Base-by-base conservation (phyloP, 768 basidiomycete genomes). In the Glaciozyma antarctica region DNA sequence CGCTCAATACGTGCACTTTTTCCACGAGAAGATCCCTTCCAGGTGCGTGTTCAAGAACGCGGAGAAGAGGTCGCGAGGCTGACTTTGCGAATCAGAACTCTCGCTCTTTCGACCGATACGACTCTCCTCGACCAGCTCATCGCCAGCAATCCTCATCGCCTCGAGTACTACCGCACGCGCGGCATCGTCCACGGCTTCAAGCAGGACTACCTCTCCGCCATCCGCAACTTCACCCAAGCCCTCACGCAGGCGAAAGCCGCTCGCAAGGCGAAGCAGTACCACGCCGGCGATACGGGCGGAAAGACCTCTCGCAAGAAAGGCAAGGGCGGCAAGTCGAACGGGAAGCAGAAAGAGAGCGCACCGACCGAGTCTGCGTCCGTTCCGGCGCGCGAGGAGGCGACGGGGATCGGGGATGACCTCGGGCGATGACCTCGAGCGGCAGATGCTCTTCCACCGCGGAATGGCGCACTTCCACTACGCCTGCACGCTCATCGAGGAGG, bases 1-100 rank as follows among this genome's bases (percentile, higher is more conserved):
- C 71, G 89, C 90, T 17, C 84, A 82, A 79, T 91, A 92, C 75
- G 89, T 93, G 3, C 86, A 91, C 73, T 93, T 93, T 75, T 93
- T 93, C 77, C 90, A 93, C 71, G 90, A 93, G 74, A 92, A 90
- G 78, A 93, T 93, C 69, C 90, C 90, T 26, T 92, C 90, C 62
- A 82, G 90, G 89, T 91, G 66, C 65, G 81, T 59, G 44, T n/a
- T 6, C 9, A 24, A 30, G 15, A 28, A 5, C 38, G 17, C 12
- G 1, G 53, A n/a, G 49, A 1, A 5, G 10, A 9, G 34, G 44
- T 24, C 32, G 19, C 44, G 34, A 24, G 41, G 32, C 32, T 43
- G 32, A 30, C 53, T 9, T 54, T 21, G 21, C 21, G n/a, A n/a
- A 48, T 21, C 71, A 89, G 90, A 69, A 90, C 91, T 77, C 79